Conservation (phyloP, 352 stramenopile species). For the Phytophthora colocasiae region DNA sequence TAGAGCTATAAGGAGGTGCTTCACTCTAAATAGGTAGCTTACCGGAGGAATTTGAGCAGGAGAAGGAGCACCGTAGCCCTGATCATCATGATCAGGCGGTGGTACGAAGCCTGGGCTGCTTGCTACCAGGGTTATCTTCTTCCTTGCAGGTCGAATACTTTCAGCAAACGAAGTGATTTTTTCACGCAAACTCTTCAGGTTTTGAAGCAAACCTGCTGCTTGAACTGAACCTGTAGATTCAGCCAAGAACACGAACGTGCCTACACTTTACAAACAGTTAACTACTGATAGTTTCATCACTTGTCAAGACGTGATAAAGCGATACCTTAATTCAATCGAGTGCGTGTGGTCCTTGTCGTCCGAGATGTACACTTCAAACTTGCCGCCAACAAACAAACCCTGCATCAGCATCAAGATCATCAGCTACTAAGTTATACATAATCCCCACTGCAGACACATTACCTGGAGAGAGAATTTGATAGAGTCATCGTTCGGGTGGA, state of each 20-base stretch:
- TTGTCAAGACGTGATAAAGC: too few relatives aligned
- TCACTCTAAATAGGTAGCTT: constrained; percentile 5
- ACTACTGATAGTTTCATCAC: too few relatives aligned
- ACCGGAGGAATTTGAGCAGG: constrained; percentile 50
- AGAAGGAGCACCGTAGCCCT: constrained; percentile 19
- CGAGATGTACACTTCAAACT: constrained; percentile 84
- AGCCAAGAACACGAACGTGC: constrained; percentile 42
- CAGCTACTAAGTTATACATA: neutral
- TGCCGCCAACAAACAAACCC: too few relatives aligned
- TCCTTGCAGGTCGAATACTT: constrained; percentile 58
- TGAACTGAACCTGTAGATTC: constrained; percentile 30
- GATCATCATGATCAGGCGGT: constrained; percentile 22
- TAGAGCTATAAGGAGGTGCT: neutral
- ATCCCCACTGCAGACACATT: neutral
- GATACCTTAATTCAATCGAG: constrained; percentile 77
- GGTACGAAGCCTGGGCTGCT: constrained; percentile 22
- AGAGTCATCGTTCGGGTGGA: constrained; percentile 54
- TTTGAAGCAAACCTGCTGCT: constrained; percentile 55
- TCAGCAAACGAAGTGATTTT: constrained; percentile 65
- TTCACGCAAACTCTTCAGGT: constrained; percentile 55
- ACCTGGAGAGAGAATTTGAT: constrained; percentile 78
- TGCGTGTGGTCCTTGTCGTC: constrained; percentile 69
- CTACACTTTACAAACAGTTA: constrained; percentile 31
- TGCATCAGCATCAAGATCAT: constrained; percentile 25
- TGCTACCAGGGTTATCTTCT: constrained; percentile 10